Evolutionary conservation across 106 monocot species (phyloP).

Genomic region (Platanthera zijinensis): DNA sequence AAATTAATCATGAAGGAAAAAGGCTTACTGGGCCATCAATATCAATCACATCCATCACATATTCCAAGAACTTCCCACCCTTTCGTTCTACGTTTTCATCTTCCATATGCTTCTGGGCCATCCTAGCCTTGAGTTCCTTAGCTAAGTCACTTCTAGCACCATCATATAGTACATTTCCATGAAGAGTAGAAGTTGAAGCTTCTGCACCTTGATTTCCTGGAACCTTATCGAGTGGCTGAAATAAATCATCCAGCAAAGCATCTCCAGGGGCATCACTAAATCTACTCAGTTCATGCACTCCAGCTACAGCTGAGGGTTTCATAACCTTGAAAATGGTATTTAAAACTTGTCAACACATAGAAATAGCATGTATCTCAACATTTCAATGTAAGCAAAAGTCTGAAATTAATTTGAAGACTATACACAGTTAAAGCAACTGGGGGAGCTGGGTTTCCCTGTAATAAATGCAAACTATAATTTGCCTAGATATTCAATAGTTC

Average conservation of each 20-base stretch:
- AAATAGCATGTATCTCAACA: slow-evolving; percentile 2
- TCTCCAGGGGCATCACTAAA: slow-evolving; percentile 93
- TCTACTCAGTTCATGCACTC: slow-evolving; percentile 50
- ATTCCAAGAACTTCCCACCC: slow-evolving; percentile 48
- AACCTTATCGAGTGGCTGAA: slow-evolving; percentile 53
- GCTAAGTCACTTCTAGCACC: slow-evolving; percentile 55
- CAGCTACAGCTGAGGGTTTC: slow-evolving; percentile 26
- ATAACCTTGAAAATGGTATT: slow-evolving; percentile 24
- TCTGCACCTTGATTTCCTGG: slow-evolving; percentile 43
- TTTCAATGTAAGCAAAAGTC: not conserved
- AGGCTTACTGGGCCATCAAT: slow-evolving; percentile 60
- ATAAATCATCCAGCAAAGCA: slow-evolving; percentile 87
- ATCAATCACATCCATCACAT: slow-evolving; percentile 79
- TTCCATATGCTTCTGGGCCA: slow-evolving; percentile 66
- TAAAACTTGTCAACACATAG: not conserved
- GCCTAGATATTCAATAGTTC: not conserved
- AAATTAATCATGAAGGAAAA: not conserved
- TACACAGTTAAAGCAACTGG: not conserved
- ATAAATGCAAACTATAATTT: slow-evolving; percentile 2
- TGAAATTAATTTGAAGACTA: not conserved
- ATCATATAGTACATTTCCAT: slow-evolving; percentile 30
- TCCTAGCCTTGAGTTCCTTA: slow-evolving; percentile 68
- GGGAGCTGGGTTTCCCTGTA: not conserved
- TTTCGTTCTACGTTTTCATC: slow-evolving; percentile 42
- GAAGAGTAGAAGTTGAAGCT: slow-evolving; percentile 56